Conservation (phyloP, 768 basidiomycete genomes). For the Lactarius trivialis region DNA sequence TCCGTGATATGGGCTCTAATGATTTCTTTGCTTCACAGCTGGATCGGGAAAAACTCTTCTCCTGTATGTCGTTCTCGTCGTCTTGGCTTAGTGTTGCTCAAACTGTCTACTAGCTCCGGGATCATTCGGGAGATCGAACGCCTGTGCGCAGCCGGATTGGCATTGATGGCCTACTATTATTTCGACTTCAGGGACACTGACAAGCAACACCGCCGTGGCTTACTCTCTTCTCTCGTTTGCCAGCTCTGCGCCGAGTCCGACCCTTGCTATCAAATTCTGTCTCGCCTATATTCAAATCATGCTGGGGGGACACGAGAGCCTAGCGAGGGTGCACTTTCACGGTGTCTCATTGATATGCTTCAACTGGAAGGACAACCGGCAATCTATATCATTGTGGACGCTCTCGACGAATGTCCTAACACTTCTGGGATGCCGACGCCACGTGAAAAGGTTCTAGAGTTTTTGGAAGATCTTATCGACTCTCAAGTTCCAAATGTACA, state of each 20-base stretch:
- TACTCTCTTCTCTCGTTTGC: not conserved
- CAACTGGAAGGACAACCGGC: not conserved
- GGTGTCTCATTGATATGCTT: not conserved
- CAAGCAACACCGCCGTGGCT: not conserved
- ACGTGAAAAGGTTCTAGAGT: not conserved
- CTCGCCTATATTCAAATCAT: not conserved
- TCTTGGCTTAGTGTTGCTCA: not conserved
- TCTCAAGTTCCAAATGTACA: not conserved
- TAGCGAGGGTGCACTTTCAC: not conserved
- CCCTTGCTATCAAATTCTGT: not conserved
- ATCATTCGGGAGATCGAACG: not conserved
- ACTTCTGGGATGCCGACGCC: not conserved
- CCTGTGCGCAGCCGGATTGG: not conserved
- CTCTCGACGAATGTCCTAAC: not conserved
- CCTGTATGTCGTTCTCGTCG: not conserved
- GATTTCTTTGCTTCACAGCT: not conserved
- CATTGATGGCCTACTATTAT: not conserved
- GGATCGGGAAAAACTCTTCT: not conserved
- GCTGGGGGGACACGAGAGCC: not conserved
- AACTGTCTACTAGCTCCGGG: not conserved
- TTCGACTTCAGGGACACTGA: not conserved
- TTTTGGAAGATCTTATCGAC: not conserved
- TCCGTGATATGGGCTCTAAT: not conserved
- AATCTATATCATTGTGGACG: not conserved
- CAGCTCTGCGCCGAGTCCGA: not conserved